phyloP scores from a whole-genome alignment of 805 yeast genomes.

The Candida broadrunensis region DNA sequence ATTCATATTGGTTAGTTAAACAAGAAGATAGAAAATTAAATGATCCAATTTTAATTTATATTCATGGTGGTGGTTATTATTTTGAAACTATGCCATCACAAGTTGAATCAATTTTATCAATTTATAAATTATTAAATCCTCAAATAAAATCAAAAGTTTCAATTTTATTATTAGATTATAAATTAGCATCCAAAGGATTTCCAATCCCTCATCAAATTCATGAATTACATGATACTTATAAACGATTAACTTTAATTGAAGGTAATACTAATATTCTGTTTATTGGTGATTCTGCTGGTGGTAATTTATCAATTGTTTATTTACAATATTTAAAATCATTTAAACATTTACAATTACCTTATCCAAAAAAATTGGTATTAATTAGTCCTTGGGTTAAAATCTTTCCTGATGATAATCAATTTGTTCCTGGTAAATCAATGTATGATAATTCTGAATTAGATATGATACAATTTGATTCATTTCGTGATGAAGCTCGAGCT shows the following conservation, averaged over 20 bases:
- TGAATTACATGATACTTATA: slow-evolving; percentile 28
- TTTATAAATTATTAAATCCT: slow-evolving; percentile 25
- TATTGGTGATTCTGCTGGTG: slow-evolving; percentile 45
- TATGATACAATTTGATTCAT: slow-evolving; percentile 13
- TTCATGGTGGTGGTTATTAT: slow-evolving; percentile 42
- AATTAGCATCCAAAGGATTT: slow-evolving; percentile 25
- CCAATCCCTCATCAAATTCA: slow-evolving; percentile 30
- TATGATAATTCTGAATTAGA: slow-evolving; percentile 24
- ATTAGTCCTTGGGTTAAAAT: slow-evolving; percentile 40
- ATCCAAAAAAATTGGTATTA: slow-evolving; percentile 24
- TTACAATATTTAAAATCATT: slow-evolving; percentile 22
- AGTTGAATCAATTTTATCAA: slow-evolving; percentile 23
- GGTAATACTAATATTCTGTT: slow-evolving; percentile 27
- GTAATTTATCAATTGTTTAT: slow-evolving; percentile 29
- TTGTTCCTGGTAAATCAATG: slow-evolving; percentile 30
- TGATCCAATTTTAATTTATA: slow-evolving; percentile 31
- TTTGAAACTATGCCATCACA: slow-evolving; percentile 30
- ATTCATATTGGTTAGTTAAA: slow-evolving; percentile 33
- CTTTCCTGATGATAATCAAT: slow-evolving; percentile 16
- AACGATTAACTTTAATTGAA: slow-evolving; percentile 12
- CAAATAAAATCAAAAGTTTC: slow-evolving; percentile 14
- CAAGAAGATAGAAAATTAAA: slow-evolving; percentile 18
- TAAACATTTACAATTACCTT: slow-evolving; percentile 9
- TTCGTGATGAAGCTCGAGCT: slow-evolving; percentile 5
- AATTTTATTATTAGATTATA: slow-evolving; percentile 29